Evolutionary conservation across 75 land plant species (phyloP).

Genomic region (Pseudotsuga menziesii): DNA sequence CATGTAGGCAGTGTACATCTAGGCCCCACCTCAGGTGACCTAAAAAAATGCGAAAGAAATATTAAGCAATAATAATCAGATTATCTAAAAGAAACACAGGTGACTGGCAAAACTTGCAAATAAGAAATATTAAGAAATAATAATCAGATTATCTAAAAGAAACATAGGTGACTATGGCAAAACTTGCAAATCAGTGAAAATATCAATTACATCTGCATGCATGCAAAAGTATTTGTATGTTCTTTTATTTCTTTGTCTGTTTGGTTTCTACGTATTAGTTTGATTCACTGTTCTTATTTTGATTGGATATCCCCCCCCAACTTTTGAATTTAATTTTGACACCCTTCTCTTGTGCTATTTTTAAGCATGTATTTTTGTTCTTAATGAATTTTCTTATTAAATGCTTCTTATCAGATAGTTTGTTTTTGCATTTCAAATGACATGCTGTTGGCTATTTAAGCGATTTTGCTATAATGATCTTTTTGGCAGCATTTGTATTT

Average conservation of each 20-base stretch:
- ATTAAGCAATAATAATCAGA: background rate
- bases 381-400: too few species aligned
- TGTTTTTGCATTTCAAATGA: too few species aligned
- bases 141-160: too few species aligned
- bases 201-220: background rate
- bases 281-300: background rate
- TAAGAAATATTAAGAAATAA: background rate
- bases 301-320: background rate
- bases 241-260: background rate
- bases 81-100: too few species aligned
- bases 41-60: background rate
- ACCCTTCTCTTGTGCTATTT: too few species aligned
- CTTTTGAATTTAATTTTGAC: too few species aligned
- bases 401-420: too few species aligned
- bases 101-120: background rate
- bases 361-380: too few species aligned
- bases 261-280: background rate
- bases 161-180: background rate
- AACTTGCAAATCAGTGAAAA: background rate
- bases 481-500: background rate
- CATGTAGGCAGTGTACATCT: background rate
- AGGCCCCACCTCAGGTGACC: background rate
- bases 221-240: background rate
- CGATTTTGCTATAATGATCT: background rate
- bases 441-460: background rate